These are phyloP conservation scores for Penicillium sp. DNA, from an alignment of 2,329 filamentous ascomycete genomes.

Conservation along the genomic window DNA sequence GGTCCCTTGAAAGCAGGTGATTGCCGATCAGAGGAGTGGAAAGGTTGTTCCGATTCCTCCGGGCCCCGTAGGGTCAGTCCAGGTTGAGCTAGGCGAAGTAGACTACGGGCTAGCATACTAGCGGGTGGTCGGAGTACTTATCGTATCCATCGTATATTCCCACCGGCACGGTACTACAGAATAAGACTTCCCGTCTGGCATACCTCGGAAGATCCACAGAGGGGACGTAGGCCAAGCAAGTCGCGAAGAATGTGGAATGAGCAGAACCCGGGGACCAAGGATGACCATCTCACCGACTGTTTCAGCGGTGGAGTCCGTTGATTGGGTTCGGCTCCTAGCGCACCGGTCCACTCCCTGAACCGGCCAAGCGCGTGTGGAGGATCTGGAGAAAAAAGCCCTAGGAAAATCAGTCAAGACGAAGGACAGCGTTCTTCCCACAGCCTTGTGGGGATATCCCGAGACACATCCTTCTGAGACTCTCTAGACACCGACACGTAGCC, in stretches of 20 bases:
- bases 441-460: neutral
- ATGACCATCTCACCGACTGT: conserved; percentile 9
- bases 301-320: conserved; percentile 16
- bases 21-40: neutral
- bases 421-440: neutral
- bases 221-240: neutral
- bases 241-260: conserved; percentile 19
- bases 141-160: neutral
- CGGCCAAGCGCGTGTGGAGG: conserved; percentile 7
- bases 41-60: too few species aligned
- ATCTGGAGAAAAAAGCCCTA: conserved; percentile 5
- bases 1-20: too few species aligned
- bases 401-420: neutral
- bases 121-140: neutral
- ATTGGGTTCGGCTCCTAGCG: conserved; percentile 18
- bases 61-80: too few species aligned
- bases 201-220: neutral
- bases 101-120: neutral
- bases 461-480: too few species aligned
- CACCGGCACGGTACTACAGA: neutral
- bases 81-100: too few species aligned
- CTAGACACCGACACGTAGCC: neutral
- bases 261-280: neutral
- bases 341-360: conserved; percentile 4
- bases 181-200: neutral